phyloP scores from a whole-genome alignment of 2,329 filamentous ascomycete genomes.

The Dactylellina sp. region DNA sequence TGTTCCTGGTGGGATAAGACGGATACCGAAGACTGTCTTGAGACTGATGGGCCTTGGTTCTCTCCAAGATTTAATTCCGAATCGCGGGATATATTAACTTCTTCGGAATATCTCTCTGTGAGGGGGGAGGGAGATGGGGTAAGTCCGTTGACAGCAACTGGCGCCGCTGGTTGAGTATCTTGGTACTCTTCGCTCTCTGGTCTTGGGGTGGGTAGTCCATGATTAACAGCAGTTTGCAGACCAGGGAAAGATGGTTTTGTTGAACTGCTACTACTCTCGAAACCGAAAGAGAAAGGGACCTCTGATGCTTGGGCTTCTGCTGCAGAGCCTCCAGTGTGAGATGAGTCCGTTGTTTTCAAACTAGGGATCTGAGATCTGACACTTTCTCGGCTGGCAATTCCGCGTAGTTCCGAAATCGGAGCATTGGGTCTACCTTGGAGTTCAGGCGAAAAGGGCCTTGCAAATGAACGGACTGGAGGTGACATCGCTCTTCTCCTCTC shows the following conservation, averaged over 20 bases:
- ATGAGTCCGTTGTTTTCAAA: constrained; percentile 23
- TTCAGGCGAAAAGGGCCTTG: constrained; percentile 40
- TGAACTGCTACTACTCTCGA: constrained; percentile 16
- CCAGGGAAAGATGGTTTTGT: constrained; percentile 19
- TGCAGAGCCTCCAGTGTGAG: constrained; percentile 1
- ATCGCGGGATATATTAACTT: constrained; percentile 15
- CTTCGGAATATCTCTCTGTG: constrained; percentile 32
- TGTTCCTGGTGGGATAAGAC: constrained; percentile 5
- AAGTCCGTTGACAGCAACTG: constrained; percentile 22
- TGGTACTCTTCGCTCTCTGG: constrained; percentile 53
- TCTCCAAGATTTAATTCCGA: constrained; percentile 25
- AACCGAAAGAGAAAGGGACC: constrained; percentile 50
- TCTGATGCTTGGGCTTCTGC: neutral
- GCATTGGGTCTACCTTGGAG: constrained; percentile 8
- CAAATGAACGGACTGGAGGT: constrained; percentile 43
- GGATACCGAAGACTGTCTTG: constrained; percentile 32
- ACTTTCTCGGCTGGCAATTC: constrained; percentile 2
- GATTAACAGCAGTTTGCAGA: constrained; percentile 17
- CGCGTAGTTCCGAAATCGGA: neutral
- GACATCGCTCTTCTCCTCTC: constrained; percentile 49
- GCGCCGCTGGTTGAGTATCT: constrained; percentile 3
- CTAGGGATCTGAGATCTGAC: constrained; percentile 25
- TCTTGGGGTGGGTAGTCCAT: constrained; percentile 46
- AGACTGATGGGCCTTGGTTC: constrained; percentile 1
- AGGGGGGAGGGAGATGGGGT: constrained; percentile 48